Evolutionary conservation across 306 rosid genomes (phyloP).

Genomic region (Rosa chinensis): DNA sequence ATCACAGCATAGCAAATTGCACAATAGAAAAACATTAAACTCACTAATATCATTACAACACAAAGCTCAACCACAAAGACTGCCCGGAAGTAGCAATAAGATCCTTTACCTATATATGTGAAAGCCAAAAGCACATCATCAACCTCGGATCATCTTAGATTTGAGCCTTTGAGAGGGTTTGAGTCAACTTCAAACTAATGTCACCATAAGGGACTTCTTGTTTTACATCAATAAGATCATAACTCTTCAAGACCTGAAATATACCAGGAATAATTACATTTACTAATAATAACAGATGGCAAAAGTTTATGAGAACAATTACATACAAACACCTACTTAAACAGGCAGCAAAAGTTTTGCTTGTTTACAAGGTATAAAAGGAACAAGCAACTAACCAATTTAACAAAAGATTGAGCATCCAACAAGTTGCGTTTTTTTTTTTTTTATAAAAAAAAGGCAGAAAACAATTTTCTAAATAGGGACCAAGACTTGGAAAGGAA

Average conservation of each 20-base stretch:
- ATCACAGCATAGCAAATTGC: conserved; percentile 2
- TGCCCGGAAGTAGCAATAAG: not conserved
- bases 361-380: not conserved
- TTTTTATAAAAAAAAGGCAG: not conserved
- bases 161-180: conserved; percentile 49
- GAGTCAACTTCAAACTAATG: conserved; percentile 55
- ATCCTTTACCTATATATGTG: conserved; percentile 43
- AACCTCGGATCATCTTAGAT: conserved; percentile 35
- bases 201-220: conserved; percentile 78
- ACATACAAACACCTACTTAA: not conserved
- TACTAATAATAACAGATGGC: not conserved
- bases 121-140: not conserved
- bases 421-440: not conserved
- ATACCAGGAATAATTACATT: conserved; percentile 22
- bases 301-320: not conserved
- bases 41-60: not conserved
- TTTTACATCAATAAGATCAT: conserved; percentile 54
- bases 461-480: not conserved
- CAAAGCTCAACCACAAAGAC: not conserved
- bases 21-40: not conserved
- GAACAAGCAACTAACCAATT: not conserved
- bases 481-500: not conserved
- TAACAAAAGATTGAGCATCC: not conserved
- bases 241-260: conserved; percentile 70
- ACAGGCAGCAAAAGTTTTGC: not conserved